phyloP scores from a whole-genome alignment of 1,284 basidiomycete genomes.

The Heterobasidion occidentale region DNA sequence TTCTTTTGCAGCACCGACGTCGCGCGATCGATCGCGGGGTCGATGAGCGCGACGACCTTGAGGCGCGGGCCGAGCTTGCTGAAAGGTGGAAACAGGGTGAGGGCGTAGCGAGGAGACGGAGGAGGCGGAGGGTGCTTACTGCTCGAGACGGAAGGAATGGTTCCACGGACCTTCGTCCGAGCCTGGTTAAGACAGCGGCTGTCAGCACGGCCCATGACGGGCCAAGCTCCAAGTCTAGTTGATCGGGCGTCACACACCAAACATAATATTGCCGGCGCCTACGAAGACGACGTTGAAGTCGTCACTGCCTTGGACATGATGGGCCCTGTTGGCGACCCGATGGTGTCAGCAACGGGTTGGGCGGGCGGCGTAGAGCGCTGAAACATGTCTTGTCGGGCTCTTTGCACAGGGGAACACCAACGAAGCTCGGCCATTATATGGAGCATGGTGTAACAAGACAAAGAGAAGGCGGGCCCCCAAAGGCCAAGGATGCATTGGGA shows the following conservation, averaged over 20 bases:
- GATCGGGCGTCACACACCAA: conserved; percentile 42
- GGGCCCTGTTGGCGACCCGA: conserved; percentile 29
- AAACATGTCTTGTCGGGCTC: too few relatives aligned
- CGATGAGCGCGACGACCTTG: conserved; percentile 92
- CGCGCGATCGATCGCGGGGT: conserved; percentile 83
- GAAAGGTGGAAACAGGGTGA: conserved; percentile 12
- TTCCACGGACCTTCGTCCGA: conserved; percentile 88
- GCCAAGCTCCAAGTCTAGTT: not conserved
- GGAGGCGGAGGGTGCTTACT: conserved; percentile 37
- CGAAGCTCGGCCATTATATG: not conserved
- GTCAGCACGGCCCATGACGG: not conserved
- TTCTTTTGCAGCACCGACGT: conserved; percentile 81
- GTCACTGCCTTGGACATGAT: conserved; percentile 48
- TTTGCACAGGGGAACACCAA: too few relatives aligned
- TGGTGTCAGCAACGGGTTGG: not conserved
- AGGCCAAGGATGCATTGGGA: not conserved
- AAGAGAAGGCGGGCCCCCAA: too few relatives aligned
- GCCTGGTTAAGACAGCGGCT: conserved; percentile 33
- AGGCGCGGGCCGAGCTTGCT: conserved; percentile 96
- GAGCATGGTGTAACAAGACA: too few relatives aligned
- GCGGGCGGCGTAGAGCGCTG: too few relatives aligned
- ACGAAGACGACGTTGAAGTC: conserved; percentile 89
- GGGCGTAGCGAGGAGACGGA: conserved; percentile 1
- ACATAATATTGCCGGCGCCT: conserved; percentile 94
- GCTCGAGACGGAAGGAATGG: conserved; percentile 92